Percentiles rank a stretch among this genome's conserved stretches.
Conservation (phyloP, 192 early-diverging fungal genomes). For the Coemansia guatemalensis region DNA sequence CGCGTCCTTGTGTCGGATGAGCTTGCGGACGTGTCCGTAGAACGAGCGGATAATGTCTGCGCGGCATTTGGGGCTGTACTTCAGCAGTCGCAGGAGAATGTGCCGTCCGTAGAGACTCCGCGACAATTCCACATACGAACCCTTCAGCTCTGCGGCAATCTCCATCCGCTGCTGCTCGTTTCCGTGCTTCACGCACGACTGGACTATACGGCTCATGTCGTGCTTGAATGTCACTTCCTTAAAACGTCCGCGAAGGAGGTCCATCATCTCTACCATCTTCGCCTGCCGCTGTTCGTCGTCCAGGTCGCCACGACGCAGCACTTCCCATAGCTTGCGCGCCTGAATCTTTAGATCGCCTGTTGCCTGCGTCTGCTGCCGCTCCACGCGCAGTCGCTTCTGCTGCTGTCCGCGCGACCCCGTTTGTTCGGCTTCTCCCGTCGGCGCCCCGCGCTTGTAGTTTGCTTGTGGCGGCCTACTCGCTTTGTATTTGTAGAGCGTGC, state of each 20-base stretch:
- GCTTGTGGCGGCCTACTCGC: too few species aligned
- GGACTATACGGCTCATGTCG: slow-evolving; percentile 91
- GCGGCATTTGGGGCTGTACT: slow-evolving; percentile 76
- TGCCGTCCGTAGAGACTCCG: slow-evolving; percentile 85
- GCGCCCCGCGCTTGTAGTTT: neutral
- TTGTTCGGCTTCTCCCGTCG: neutral
- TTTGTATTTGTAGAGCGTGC: neutral
- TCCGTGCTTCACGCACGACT: slow-evolving; percentile 91
- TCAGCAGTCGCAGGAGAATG: slow-evolving; percentile 81
- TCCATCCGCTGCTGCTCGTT: slow-evolving; percentile 67
- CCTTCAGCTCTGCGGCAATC: slow-evolving; percentile 81
- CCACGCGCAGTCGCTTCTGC: slow-evolving; percentile 52
- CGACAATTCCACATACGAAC: slow-evolving; percentile 70
- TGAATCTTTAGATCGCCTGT: slow-evolving; percentile 67
- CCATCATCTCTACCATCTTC: slow-evolving; percentile 83
- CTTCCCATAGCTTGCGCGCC: slow-evolving; percentile 86
- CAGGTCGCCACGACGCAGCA: slow-evolving; percentile 71
- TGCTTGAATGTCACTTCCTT: slow-evolving; percentile 92
- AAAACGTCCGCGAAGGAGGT: slow-evolving; percentile 72
- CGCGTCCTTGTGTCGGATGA: slow-evolving; percentile 91
- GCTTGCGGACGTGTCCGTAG: slow-evolving; percentile 74
- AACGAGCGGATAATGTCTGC: slow-evolving; percentile 75
- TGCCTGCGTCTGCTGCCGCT: slow-evolving; percentile 48
- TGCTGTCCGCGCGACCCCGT: slow-evolving; percentile 49
- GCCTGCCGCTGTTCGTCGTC: slow-evolving; percentile 59